phyloP scores from a whole-genome alignment of 2,329 filamentous ascomycete genomes.

The Fusarium ambrosium region DNA sequence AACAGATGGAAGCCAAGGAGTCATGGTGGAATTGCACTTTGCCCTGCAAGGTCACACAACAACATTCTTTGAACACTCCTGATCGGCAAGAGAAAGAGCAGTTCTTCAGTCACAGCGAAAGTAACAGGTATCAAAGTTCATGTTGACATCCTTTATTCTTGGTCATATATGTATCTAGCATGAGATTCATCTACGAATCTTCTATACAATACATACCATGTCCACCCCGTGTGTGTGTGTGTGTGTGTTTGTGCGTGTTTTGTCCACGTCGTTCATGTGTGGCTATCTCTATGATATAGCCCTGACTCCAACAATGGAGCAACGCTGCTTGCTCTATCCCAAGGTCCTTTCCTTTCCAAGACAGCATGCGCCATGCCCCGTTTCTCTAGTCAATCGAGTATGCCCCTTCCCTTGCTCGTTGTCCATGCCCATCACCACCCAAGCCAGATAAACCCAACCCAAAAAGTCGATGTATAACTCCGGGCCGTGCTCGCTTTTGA shows the following conservation, averaged over 20 bases:
- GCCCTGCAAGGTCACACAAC: not conserved
- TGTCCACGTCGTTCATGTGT: not conserved
- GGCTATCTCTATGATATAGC: not conserved
- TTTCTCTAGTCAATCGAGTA: constrained; percentile 1
- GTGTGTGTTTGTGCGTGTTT: not conserved
- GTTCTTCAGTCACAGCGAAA: not conserved
- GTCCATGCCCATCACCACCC: constrained; percentile 1
- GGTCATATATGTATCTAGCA: not conserved
- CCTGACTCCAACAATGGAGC: not conserved
- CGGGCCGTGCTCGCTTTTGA: constrained; percentile 40
- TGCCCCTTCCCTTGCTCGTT: constrained; percentile 6
- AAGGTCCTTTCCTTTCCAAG: not conserved
- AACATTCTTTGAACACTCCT: not conserved
- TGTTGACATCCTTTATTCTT: not conserved
- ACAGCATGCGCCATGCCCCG: not conserved
- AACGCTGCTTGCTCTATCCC: not conserved
- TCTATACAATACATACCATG: not conserved
- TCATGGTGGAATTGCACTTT: not conserved
- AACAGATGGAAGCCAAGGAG: not conserved
- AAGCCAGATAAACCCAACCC: constrained; percentile 17
- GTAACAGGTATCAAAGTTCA: not conserved
- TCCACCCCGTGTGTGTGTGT: not conserved
- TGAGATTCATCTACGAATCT: not conserved
- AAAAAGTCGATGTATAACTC: constrained; percentile 39
- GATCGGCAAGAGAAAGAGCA: not conserved